Evolutionary conservation across 805 yeast genomes (phyloP), one percentile per base, ranked within the genome.

Genomic region (Teunomyces tritomae): DNA sequence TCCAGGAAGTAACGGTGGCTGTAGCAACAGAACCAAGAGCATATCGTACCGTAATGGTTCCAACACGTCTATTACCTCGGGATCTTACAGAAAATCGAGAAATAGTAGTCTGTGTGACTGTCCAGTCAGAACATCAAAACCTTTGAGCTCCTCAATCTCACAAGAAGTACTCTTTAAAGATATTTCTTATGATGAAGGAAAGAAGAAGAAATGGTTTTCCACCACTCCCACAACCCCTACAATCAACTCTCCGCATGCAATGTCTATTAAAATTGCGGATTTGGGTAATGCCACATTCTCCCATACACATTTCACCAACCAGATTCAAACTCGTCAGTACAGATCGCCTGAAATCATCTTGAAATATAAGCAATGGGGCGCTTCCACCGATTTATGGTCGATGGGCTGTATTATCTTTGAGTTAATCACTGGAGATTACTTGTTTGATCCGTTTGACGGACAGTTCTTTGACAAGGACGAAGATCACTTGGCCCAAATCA

Each of bases 311-410:
- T 89, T 86, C 66, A 87, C 96, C 4, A 82, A 89, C 64, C 91
- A 89, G 53, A 88, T 90, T 51, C 97, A 90, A 67, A 90, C 97
- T 1, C 76, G 97, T 40, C 97, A 90, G 64, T 90, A 90, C 65
- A 76, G 99, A 39, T 81, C 97, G 0, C 98, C 98, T 1, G 99
- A 92, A 32, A 54, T 54, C 49, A 53, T 54, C 10, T 56, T 67
- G 47, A 62, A 61, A 45, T 73, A 75, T 33, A 66, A 70, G 45
- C 44, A 52, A 4, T 83, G 86, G 85, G 87, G 87, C 7, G 78
- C 83, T 26, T 77, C 84, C 7, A 71, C 84, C 1, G 87, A 82
- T 62, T 53, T 79, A 30, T 82, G 87, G 87, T 78, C 84, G 7
- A 61, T 73, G 37, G 85, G 79, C 1, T 82, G 86, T 60, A 64